These are phyloP conservation scores for Castanea mollissima DNA, from an alignment of 306 rosid species.

Conservation along the genomic window DNA sequence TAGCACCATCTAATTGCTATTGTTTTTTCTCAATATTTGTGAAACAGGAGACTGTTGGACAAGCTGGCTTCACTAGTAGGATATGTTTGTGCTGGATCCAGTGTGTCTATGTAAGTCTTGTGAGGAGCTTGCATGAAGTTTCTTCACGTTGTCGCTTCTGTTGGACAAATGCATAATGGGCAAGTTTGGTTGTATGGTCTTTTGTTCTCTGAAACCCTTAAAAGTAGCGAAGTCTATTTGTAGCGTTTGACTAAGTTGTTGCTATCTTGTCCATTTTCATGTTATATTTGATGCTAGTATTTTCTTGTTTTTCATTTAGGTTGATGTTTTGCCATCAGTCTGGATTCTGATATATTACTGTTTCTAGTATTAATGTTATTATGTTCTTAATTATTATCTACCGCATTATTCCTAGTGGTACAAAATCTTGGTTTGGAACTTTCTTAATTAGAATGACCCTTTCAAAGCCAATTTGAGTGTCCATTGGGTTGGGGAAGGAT, in stretches of 20 bases:
- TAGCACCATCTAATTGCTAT: neutral
- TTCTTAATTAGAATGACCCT: no score
- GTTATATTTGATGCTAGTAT: neutral
- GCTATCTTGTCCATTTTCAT: neutral
- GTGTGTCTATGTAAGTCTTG: neutral
- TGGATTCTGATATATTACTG: neutral
- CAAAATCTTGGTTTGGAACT: no score
- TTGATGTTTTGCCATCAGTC: neutral
- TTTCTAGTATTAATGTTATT: neutral
- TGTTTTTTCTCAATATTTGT: neutral
- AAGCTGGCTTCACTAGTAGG: neutral
- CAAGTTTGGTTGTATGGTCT: neutral
- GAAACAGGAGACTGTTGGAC: conserved; percentile 42
- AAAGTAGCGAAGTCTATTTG: neutral
- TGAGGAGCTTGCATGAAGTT: conserved; percentile 8
- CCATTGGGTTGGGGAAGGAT: no score
- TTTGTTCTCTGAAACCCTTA: neutral
- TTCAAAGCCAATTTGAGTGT: no score
- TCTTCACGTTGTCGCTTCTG: neutral
- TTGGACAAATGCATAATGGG: neutral
- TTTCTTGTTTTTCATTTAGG: neutral
- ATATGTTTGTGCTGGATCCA: neutral
- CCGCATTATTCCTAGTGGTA: neutral
- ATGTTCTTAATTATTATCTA: neutral
- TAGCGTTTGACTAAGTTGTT: neutral